Evolutionary conservation across 2,329 filamentous ascomycete genomes (phyloP), one percentile per base, ranked within the genome.

Genomic region (Knufia petricola): DNA sequence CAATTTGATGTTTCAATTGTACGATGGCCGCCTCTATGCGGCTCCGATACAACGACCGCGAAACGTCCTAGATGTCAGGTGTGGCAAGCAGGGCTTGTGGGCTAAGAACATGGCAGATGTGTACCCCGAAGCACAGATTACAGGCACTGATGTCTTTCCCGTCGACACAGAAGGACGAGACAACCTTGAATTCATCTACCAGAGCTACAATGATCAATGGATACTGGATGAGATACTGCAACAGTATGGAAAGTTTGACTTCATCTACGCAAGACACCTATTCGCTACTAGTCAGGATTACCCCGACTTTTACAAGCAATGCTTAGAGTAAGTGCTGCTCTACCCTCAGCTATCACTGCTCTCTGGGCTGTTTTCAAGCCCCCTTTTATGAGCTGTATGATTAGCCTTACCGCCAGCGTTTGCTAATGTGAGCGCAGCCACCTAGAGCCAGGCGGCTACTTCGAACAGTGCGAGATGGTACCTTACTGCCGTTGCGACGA

Each of bases 191-290:
- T 64, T 63, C 44, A 60, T 65, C 44, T 55, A 65, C 15, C 60
- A 65, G 48, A 63, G 65, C 50, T 61, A 61, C 48, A 63, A 60
- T 34, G 61, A 62, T 19, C 59, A 61, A 48, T 67, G 64, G 65
- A 55, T 62, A 2, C 61, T 65, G 41, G 51, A 58, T n/a, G 44
- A 47, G 17, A 28, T 39, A 15, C 15, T 32, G 7, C 55, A 60
- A 31, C 51, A 59, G 17, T 50, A 55, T 15, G 55, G 59, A 23
- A 60, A 54, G 19, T 71, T 72, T 51, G 68, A 72, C 50, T 61
- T 70, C 46, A 62, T 72, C 17, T 68, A 71, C 50, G 61, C 66
- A n/a, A 62, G 68, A 37, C 60, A 54, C 12, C 39, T 67, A 37
- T 66, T 65, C 49, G 65, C 61, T n/a, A 60, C 58, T 19, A 56